Evolutionary conservation across 2,329 filamentous ascomycete species (phyloP).

Genomic region (Arthrobotrys entomopaga): DNA sequence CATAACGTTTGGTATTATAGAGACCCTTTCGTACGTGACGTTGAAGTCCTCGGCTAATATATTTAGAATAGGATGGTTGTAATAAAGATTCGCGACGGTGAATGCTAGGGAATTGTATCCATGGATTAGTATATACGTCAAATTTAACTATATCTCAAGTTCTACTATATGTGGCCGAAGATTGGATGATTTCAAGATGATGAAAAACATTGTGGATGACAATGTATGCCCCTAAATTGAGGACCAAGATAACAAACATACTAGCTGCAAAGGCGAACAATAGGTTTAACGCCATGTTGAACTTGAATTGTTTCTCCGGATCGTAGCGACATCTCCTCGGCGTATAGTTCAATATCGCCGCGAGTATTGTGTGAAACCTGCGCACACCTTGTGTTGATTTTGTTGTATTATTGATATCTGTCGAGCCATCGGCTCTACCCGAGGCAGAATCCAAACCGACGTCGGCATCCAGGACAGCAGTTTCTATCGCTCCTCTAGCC

Average conservation of each 20-base stretch:
- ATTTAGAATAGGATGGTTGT: constrained; percentile 82
- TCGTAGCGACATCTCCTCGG: constrained; percentile 76
- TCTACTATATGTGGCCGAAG: not conserved
- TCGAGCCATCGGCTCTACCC: constrained; percentile 16
- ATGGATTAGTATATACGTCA: not conserved
- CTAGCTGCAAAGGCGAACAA: constrained; percentile 73
- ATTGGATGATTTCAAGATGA: too few species aligned
- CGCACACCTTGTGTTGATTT: constrained; percentile 26
- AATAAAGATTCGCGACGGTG: constrained; percentile 83
- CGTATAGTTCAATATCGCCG: constrained; percentile 17
- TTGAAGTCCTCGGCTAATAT: constrained; percentile 76
- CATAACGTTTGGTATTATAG: constrained; percentile 76
- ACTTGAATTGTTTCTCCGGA: constrained; percentile 72
- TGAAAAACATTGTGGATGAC: too few species aligned
- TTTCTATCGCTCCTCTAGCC: constrained; percentile 7
- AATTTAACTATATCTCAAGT: not conserved
- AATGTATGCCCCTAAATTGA: not conserved
- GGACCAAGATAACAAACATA: constrained; percentile 16
- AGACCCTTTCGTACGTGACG: constrained; percentile 75
- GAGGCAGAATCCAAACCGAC: constrained; percentile 17
- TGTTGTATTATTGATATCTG: constrained; percentile 41
- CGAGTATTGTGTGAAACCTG: not conserved
- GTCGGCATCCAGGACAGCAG: constrained; percentile 10
- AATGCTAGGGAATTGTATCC: constrained; percentile 64
- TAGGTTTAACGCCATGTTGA: constrained; percentile 75